A percentile compares a stretch with the other conserved stretches of the same genome.
phyloP scores from a whole-genome alignment of 768 basidiomycete genomes.

The Solioccasus polychromus region DNA sequence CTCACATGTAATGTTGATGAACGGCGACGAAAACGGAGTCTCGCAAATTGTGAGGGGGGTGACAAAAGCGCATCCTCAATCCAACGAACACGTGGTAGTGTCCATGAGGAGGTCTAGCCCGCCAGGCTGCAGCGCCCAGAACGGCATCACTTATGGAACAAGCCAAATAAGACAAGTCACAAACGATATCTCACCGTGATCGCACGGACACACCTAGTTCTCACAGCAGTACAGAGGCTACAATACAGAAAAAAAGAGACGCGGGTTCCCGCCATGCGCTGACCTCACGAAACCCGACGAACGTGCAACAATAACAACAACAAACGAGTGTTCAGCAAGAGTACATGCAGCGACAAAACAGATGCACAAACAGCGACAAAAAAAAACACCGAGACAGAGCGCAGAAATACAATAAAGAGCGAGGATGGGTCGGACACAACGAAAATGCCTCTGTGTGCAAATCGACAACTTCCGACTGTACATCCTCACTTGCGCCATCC shows the following conservation, averaged over 20 bases:
- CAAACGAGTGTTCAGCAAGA: background rate
- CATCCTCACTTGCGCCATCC: background rate
- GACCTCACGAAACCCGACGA: background rate
- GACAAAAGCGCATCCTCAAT: too few relatives aligned
- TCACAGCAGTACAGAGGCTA: background rate
- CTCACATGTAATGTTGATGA: too few relatives aligned
- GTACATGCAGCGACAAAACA: conserved; percentile 1
- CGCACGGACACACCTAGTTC: background rate
- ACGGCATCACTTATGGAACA: too few relatives aligned
- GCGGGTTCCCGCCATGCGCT: background rate
- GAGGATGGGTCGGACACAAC: background rate
- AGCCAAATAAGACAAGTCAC: too few relatives aligned
- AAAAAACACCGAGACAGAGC: background rate
- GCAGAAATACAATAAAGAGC: background rate
- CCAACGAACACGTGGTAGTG: too few relatives aligned
- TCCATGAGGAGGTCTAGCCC: too few relatives aligned
- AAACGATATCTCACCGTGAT: background rate
- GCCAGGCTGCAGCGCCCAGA: too few relatives aligned
- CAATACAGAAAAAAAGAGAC: background rate
- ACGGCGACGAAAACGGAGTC: too few relatives aligned
- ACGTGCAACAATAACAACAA: conserved; percentile 3
- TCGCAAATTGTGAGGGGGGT: too few relatives aligned
- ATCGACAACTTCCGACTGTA: background rate
- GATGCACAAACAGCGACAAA: conserved; percentile 3
- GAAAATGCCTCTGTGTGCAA: conserved; percentile 1